Evolutionary conservation across 805 yeast species (phyloP), one percentile per base, ranked within the genome.

Genomic region (Ogataea zsoltii): DNA sequence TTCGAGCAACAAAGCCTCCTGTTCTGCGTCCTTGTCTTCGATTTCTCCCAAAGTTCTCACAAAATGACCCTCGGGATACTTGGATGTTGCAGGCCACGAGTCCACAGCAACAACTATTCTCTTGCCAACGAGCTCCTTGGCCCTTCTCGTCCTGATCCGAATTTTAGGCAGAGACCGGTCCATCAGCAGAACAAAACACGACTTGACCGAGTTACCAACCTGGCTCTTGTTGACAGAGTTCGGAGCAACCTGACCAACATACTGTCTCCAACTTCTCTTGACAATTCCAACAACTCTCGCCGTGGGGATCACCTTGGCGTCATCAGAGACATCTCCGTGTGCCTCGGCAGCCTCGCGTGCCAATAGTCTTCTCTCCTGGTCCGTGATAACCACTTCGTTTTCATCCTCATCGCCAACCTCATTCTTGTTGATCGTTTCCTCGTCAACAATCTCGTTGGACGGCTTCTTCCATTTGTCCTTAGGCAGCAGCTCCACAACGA

Each of bases 31-130:
- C 38, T 87, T 88, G 48, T 90, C 83, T 68, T 94, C 99, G 40
- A 92, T 80, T 15, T 80, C 91, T 52, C 99, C 99, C 26, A 94
- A 74, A 34, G 84, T 76, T 57, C 97, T 79, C 3, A 94, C 92
- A 62, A 88, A 92, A 67, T 94, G 99, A 7, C 99, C 99, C 58
- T 86, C 86, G 4, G 99, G 99, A 53, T 80, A 82, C 48, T 87
- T 83, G 5, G 96, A 86, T 48, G 79, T 75, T 0, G 82, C 69
- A 1, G 96, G 87, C 99, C 99, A 94, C 9, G 90, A 77, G 62
- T 94, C 99, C 33, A 95, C 83, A 0, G 96, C 88, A 16, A 92
- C 83, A 7, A 95, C 96, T 43, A 94, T 87, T 65, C 98, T 83
- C 63, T 91, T 83, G 4, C 95, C 96, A n/a, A 83, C 66, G 12